A percentile compares a stretch with the other conserved stretches of the same genome.
phyloP scores from a whole-genome alignment of 805 yeast species.

The Pichia nakasei region DNA sequence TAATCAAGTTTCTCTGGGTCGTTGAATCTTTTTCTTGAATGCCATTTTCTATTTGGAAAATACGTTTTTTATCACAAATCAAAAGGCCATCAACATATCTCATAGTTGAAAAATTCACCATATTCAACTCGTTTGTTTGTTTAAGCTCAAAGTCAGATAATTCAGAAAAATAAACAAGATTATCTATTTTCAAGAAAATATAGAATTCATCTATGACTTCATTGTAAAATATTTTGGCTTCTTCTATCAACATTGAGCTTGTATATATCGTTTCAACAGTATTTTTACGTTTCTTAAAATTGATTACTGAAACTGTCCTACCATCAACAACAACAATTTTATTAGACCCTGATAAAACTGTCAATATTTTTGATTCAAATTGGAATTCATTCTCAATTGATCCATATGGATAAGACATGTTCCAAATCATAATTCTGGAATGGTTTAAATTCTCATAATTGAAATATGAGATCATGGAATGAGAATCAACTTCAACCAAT shows the following conservation, averaged over 20 bases:
- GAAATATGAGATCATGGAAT: conserved; percentile 11
- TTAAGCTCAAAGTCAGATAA: not conserved
- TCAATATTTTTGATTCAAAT: conserved; percentile 10
- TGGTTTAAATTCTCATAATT: conserved; percentile 9
- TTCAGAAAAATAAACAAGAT: not conserved
- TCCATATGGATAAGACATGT: conserved; percentile 5
- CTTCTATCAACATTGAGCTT: not conserved
- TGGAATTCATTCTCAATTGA: conserved; percentile 15
- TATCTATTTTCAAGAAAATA: not conserved
- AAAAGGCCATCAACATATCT: not conserved
- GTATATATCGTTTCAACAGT: not conserved
- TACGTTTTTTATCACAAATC: not conserved
- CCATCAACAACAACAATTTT: conserved; percentile 5
- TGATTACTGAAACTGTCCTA: not conserved
- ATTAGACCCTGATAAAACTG: conserved; percentile 5
- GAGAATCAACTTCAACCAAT: conserved; percentile 8
- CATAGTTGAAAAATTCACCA: not conserved
- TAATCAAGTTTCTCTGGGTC: not conserved
- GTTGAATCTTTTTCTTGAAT: not conserved
- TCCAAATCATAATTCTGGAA: conserved; percentile 16
- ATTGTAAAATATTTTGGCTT: conserved; percentile 1
- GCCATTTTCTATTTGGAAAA: not conserved
- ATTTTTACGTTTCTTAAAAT: not conserved
- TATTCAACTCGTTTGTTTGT: not conserved
- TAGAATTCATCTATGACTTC: not conserved